Base-by-base conservation (phyloP, 2,329 filamentous ascomycete genomes). In the Fusarium floridanum region DNA sequence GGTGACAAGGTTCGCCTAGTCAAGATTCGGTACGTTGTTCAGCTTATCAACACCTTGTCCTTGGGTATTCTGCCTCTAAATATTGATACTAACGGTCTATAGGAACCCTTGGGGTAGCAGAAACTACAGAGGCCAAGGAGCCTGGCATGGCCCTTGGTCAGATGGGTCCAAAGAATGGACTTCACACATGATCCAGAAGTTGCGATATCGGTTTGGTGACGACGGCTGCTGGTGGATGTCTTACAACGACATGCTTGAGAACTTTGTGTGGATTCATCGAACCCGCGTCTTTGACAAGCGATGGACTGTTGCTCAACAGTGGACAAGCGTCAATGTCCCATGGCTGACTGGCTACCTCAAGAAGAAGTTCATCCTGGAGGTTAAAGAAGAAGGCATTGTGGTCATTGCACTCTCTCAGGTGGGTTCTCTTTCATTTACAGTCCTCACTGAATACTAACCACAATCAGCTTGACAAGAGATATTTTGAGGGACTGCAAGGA, bases 151-250 rank as follows among this genome's bases (percentile, higher is more conserved):
- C 16, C 87, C 91, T 6, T 95, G 93, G 92, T 90, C 89, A 41
- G 92, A 94, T 79, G 93, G 93, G 0, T 92, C 91, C 6, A 90
- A 91, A 74, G 89, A 94, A 79, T 95, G 93, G 93, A 94, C 91
- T 1, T 85, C 92, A 0, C 89, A 93, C 76, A 94, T 92, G 91
- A 91, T 94, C 84, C 82, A 88, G 70, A 89, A 90, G 71, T 84
- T 94, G 4, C 85, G 88, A 32, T 91, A 94, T 79, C 88, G 88
- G 60, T 93, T 93, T 73, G 91, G 91, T 20, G 91, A 94, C 73
- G 91, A 93, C 74, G 92, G 92, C 17, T 84, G 83, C 22, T 86
- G 86, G 72, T 86, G 85, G 85, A 87, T 86, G 82, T 79, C 83
- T 6, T 86, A 83, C 72, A 76, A 80, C 29, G 85, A 87, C 69